A percentile compares a stretch with the other conserved stretches of the same genome.
phyloP scores from a whole-genome alignment of 1,284 basidiomycete species.

The Ganoderma lucidum region DNA sequence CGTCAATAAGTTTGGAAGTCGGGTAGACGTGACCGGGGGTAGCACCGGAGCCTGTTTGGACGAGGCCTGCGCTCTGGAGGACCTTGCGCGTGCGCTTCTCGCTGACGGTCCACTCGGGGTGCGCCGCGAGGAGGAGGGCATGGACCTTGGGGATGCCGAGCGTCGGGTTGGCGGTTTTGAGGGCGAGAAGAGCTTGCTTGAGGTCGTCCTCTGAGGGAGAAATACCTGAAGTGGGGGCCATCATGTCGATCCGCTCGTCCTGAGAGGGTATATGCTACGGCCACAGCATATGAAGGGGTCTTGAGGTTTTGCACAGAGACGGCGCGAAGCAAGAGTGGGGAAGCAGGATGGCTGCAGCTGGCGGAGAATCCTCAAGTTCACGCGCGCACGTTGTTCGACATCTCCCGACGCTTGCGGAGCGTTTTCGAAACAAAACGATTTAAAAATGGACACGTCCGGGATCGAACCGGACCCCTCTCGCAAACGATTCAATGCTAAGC shows the following conservation, averaged over 20 bases:
- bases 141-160: conserved; percentile 80
- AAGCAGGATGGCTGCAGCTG: neutral
- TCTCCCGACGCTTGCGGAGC: too few species aligned
- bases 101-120: conserved; percentile 79
- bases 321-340: neutral
- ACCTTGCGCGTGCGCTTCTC: conserved; percentile 83
- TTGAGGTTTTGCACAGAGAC: neutral
- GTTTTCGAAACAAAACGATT: neutral
- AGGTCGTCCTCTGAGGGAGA: conserved; percentile 58
- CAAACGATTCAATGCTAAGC: conserved; percentile 17
- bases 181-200: conserved; percentile 45
- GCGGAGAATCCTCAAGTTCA: too few species aligned
- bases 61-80: conserved; percentile 65
- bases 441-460: conserved; percentile 21
- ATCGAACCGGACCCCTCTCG: conserved; percentile 4
- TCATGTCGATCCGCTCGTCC: conserved; percentile 13
- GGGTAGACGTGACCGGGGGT: conserved; percentile 51
- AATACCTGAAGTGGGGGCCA: conserved; percentile 2
- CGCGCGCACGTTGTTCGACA: neutral
- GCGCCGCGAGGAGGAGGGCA: conserved; percentile 60
- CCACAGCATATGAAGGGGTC: too few species aligned
- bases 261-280: neutral
- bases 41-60: conserved; percentile 38
- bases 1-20: conserved; percentile 70
- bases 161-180: conserved; percentile 62